Conservation (phyloP, 2,329 filamentous ascomycete species). For the Blastomyces percursus region DNA sequence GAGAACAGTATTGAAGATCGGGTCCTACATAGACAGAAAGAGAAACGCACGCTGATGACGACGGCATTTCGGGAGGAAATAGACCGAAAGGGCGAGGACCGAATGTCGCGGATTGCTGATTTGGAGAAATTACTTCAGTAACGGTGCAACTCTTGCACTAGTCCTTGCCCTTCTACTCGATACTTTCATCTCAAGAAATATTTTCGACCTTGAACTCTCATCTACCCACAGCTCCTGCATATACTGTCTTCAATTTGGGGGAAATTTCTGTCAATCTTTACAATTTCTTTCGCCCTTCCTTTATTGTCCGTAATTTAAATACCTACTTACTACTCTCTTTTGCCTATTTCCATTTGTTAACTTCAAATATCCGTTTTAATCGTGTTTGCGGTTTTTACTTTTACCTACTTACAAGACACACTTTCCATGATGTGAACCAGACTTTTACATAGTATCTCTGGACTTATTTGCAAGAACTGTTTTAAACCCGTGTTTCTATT, state of each 20-base stretch:
- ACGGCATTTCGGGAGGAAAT: slow-evolving; percentile 65
- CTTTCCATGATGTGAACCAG: background rate
- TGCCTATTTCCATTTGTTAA: background rate
- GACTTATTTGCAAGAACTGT: background rate
- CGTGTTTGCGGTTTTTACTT: background rate
- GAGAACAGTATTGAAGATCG: slow-evolving; percentile 70
- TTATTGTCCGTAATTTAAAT: background rate
- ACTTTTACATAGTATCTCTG: background rate
- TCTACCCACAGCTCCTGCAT: background rate
- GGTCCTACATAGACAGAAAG: slow-evolving; percentile 64
- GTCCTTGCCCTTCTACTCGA: background rate
- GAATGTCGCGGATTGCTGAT: slow-evolving; percentile 43
- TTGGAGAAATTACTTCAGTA: slow-evolving; percentile 28
- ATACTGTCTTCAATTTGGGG: background rate
- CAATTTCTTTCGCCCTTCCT: background rate
- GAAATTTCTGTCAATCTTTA: background rate
- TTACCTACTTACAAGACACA: background rate
- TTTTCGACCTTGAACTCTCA: background rate
- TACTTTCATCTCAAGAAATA: background rate
- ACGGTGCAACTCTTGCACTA: background rate
- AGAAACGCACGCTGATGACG: slow-evolving; percentile 66
- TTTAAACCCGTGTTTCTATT: background rate
- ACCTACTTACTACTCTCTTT: background rate
- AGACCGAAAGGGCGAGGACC: slow-evolving; percentile 44
- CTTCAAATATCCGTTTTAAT: background rate